Evolutionary conservation across 352 stramenopile genomes (phyloP), one percentile per base, ranked within the genome.

Genomic region (Phytopythium ostracodes): DNA sequence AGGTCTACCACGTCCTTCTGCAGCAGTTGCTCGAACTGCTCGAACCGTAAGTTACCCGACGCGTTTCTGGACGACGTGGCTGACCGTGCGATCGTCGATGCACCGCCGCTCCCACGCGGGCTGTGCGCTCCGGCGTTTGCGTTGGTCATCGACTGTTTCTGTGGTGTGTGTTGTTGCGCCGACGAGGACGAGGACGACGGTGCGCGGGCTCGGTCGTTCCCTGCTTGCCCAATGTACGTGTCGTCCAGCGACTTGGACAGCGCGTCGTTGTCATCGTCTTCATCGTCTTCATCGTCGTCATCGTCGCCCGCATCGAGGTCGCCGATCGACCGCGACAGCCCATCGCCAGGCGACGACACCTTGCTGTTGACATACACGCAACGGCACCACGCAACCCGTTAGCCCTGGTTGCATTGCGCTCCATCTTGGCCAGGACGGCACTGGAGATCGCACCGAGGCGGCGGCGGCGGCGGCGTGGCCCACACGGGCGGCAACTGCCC

Each of bases 1-100:
- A 98, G 64, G 55, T 98, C 91, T 22, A 98, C 80, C 15, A 88
- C 81, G 50, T 94, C 81, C 20, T 81, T 85, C 56, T 83, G 67
- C 25, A 95, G 62, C 56, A 95, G 60, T 33, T 68, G 67, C 31
- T 81, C 72, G 40, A 95, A 95, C 62, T 93, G 86, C 40, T 80
- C 79, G 64, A 75, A 83, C n/a, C 86, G 78, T 55, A 89, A 67
- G 47, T 88, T 89, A 0, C 82, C 81, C 14, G 77, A 77, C 1
- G 80, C 79, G 67, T 90, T 92, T 3, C 83, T 76, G 20, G 81
- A 88, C 54, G 67, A 60, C 27, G 70, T 58, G 15, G 47, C 35
- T 7, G 59, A 14, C 42, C 54, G 25, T 24, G 43, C 43, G 33
- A 44, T 51, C n/a, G 43, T 20, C 8, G 38, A 20, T 22, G 43